Conservation (phyloP, 1,284 basidiomycete species). For the Ganoderma multipileum region DNA sequence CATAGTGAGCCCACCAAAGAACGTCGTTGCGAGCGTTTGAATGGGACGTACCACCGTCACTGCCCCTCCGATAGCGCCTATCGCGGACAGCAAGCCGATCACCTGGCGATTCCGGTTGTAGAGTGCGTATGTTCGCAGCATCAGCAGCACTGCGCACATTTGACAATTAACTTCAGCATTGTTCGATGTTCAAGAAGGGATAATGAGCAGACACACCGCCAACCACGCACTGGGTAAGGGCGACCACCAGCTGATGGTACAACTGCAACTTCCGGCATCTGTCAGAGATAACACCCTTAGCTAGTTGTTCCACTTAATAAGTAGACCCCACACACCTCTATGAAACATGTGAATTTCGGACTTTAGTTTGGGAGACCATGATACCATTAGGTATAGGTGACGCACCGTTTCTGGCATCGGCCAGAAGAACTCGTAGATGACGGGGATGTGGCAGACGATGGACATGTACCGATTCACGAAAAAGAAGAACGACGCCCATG, state of each 20-base stretch:
- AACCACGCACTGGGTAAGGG: slow-evolving; percentile 3
- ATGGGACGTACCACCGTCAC: slow-evolving; percentile 7
- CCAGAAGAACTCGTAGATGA: slow-evolving; percentile 17
- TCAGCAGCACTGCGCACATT: slow-evolving; percentile 1
- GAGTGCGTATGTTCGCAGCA: slow-evolving; percentile 20
- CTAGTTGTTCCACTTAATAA: not conserved
- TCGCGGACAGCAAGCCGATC: not conserved
- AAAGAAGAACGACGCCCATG: slow-evolving; percentile 19
- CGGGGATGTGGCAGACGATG: slow-evolving; percentile 12
- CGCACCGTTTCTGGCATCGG: slow-evolving; percentile 18
- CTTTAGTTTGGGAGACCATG: not conserved
- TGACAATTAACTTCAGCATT: not conserved
- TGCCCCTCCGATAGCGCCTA: not conserved
- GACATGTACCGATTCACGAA: slow-evolving; percentile 18
- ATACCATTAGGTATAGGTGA: not conserved
- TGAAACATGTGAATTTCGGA: not conserved
- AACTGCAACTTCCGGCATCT: slow-evolving; percentile 17
- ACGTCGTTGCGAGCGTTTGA: not conserved
- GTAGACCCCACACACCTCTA: not conserved
- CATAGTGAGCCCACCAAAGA: not conserved
- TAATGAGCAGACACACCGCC: slow-evolving; percentile 1
- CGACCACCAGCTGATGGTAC: slow-evolving; percentile 13
- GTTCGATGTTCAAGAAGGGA: not conserved
- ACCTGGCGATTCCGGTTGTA: slow-evolving; percentile 10
- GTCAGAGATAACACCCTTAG: not conserved